phyloP scores from a whole-genome alignment of 768 basidiomycete genomes.

The Gymnopilus junonius region DNA sequence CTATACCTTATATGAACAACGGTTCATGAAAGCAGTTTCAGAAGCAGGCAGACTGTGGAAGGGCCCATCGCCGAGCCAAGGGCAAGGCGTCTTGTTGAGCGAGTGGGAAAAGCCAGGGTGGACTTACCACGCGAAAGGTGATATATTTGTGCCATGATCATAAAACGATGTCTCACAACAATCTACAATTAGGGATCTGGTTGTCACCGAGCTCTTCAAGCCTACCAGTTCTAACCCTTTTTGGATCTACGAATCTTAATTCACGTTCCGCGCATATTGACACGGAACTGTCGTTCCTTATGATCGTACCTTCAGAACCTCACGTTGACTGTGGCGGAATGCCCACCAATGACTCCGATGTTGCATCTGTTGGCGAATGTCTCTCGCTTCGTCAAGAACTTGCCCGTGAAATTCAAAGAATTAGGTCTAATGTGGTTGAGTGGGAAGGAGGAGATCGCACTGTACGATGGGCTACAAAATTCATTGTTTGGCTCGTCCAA shows the following conservation, averaged over 20 bases:
- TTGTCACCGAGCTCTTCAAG: conserved; percentile 59
- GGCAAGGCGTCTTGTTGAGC: conserved; percentile 64
- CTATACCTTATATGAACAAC: conserved; percentile 86
- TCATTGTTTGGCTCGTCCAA: conserved; percentile 64
- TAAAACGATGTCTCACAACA: background rate
- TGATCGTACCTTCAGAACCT: conserved; percentile 66
- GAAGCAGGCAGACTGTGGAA: conserved; percentile 49
- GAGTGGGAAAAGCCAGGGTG: conserved; percentile 92
- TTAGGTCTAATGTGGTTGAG: conserved; percentile 51
- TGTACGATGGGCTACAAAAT: conserved; percentile 67
- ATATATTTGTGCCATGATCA: background rate
- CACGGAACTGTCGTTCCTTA: conserved; percentile 88
- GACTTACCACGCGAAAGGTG: conserved; percentile 99
- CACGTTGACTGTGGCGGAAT: background rate
- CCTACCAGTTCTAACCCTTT: conserved; percentile 74
- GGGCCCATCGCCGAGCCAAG: conserved; percentile 23
- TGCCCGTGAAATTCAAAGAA: conserved; percentile 54
- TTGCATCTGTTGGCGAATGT: conserved; percentile 16
- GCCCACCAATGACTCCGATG: conserved; percentile 9
- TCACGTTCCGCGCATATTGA: conserved; percentile 90
- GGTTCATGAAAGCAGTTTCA: conserved; percentile 73
- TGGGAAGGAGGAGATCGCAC: conserved; percentile 66
- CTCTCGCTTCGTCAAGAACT: conserved; percentile 49
- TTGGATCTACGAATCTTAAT: conserved; percentile 95
- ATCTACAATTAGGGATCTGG: conserved; percentile 76